Base-by-base conservation (phyloP, 1,284 basidiomycete genomes). In the Agaricales sp. region DNA sequence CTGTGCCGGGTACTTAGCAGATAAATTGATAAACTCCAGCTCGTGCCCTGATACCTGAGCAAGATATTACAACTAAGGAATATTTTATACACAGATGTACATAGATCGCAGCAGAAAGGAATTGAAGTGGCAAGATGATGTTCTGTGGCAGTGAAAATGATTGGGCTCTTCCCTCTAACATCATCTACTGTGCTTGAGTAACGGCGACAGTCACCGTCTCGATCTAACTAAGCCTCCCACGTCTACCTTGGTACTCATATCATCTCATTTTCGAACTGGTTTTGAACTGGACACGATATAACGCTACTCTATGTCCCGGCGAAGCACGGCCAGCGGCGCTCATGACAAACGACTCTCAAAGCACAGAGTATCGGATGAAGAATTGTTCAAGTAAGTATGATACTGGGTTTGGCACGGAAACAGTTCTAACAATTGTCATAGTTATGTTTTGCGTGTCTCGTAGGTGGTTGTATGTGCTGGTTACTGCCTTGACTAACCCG, bases 401-500 rank as follows among this genome's bases (percentile, higher is more conserved):
- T 19, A 12, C n/a, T 51, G 50, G 41, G 30, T 21, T 52, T 50
- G 48, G n/a, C 50, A 43, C 43, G 19, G 20, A 21, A 24, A 8
- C 18, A 46, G 19, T 48, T 16, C 35, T 43, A n/a, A 22, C 16
- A 46, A 44, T 53, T 25, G 11, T 43, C 51, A 6, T 55, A 90
- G 87, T 55, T 87, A 86, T 74, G 74, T 75, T 24, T 71, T 90
- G 46, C 80, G 88, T 54, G 81, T 85, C 67, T 81, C 82, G 87
- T 90, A 63, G 69, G 82, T 70, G 38, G 49, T 45, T 52, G 52
- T 47, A 47, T 41, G 12, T 47, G 25, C 50, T 30, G 24, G 48
- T 44, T 51, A 49, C 45, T 49, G 37, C 54, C 57, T 54, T 22
- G 54, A 37, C 43, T 49, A 25, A 46, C 45, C 35, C 53, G 51